Conservation (phyloP, 345 rosid genomes). For the Boechera retrofracta region DNA sequence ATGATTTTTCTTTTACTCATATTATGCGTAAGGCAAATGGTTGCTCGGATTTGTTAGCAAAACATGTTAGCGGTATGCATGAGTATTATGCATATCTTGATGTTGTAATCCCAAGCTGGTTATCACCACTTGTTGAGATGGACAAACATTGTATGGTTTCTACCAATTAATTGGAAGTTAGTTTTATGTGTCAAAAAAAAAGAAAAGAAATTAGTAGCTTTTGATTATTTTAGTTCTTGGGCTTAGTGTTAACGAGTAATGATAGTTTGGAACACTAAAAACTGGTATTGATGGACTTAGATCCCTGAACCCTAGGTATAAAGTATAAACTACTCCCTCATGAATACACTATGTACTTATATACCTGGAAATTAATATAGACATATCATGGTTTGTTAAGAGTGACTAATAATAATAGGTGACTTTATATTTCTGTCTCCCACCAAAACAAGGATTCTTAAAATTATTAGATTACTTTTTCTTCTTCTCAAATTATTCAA, state of each 20-base stretch:
- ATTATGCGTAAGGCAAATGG: too few relatives aligned
- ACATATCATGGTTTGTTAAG: constrained; percentile 27
- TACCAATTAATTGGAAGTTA: too few relatives aligned
- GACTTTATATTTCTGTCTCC: constrained; percentile 40
- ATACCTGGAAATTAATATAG: background rate
- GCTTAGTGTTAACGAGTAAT: constrained; percentile 1
- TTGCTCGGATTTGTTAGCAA: too few relatives aligned
- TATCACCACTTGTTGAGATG: too few relatives aligned
- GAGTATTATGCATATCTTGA: too few relatives aligned
- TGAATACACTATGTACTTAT: background rate
- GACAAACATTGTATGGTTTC: too few relatives aligned
- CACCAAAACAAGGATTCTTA: constrained; percentile 34
- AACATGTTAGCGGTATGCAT: too few relatives aligned
- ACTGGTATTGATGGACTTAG: constrained; percentile 1
- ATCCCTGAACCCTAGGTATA: background rate
- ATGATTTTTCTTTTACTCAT: too few relatives aligned
- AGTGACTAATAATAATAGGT: constrained; percentile 10
- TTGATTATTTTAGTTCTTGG: constrained; percentile 2
- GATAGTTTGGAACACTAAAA: background rate
- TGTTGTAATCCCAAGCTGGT: too few relatives aligned
- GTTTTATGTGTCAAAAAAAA: background rate
- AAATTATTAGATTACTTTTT: background rate
- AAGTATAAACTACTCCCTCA: constrained; percentile 16
- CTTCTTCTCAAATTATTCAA: constrained; percentile 11
- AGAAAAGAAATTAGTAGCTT: background rate